Evolutionary conservation across 257 asterid genomes (phyloP).

Genomic region (Knoxia roxburghii): DNA sequence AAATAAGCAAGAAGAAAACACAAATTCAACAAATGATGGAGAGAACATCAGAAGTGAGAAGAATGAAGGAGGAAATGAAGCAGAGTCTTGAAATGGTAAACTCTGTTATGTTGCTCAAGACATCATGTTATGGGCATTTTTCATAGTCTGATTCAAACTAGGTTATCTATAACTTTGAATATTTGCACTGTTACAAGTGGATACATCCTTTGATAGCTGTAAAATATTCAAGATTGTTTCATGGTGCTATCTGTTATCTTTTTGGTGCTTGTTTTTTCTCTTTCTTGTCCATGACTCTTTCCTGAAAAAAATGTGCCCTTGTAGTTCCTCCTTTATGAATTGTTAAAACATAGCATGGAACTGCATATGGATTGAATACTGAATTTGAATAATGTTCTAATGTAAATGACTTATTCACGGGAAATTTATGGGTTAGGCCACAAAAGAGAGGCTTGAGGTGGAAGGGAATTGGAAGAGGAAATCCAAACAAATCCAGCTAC

Average conservation of each 20-base stretch:
- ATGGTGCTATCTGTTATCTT: background rate
- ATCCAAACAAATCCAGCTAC: constrained; percentile 33
- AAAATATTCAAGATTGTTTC: background rate
- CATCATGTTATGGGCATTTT: background rate
- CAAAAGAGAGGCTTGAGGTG: constrained; percentile 54
- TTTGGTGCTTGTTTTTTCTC: background rate
- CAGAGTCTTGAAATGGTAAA: constrained; percentile 55
- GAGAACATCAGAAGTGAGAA: constrained; percentile 64
- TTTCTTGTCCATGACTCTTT: background rate
- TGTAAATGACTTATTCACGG: constrained; percentile 18
- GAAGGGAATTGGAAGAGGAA: constrained; percentile 45
- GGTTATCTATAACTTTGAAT: background rate
- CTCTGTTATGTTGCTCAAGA: background rate
- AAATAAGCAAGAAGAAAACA: constrained; percentile 51
- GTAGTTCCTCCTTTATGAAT: background rate
- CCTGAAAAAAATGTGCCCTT: background rate
- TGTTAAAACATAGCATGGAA: background rate
- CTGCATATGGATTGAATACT: background rate
- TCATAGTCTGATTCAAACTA: background rate
- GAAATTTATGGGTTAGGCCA: constrained; percentile 47
- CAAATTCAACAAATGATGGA: constrained; percentile 54
- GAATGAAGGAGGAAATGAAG: constrained; percentile 55
- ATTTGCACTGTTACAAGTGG: background rate
- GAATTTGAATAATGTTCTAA: constrained; percentile 3
- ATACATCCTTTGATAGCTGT: background rate